These are phyloP conservation scores for Trichophyton simii DNA, from an alignment of 2,329 filamentous ascomycete species.

Conservation along the genomic window DNA sequence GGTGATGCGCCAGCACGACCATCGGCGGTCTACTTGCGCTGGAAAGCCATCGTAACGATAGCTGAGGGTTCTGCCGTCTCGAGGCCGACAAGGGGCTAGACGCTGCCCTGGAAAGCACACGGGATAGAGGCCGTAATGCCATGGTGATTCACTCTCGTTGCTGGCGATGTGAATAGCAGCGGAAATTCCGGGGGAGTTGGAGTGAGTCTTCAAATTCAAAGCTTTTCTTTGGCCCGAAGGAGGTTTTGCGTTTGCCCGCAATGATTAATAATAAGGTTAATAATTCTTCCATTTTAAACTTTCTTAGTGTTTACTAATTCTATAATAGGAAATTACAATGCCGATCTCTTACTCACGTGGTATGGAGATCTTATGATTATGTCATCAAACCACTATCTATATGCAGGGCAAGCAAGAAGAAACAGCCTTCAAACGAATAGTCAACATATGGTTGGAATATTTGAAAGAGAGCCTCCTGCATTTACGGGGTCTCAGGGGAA, in stretches of 20 bases:
- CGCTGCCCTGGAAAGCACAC: background rate
- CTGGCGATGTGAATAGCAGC: background rate
- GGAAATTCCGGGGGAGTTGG: no score
- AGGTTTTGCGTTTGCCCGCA: background rate
- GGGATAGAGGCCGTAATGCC: conserved; percentile 6
- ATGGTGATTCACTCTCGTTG: background rate
- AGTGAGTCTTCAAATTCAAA: background rate
- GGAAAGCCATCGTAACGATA: conserved; percentile 16
- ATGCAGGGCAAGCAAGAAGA: no score
- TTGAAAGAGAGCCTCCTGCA: no score
- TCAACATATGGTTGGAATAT: no score
- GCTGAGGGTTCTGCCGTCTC: background rate
- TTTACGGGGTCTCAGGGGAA: no score
- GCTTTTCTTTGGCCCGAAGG: background rate
- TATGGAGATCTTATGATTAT: no score
- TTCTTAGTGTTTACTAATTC: background rate
- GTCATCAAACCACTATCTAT: no score
- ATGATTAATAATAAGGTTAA: background rate
- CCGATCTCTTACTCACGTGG: no score
- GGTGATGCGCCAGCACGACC: conserved; percentile 36
- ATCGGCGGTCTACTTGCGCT: conserved; percentile 32
- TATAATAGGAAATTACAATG: background rate
- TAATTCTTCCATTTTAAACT: background rate
- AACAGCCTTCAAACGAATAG: no score
- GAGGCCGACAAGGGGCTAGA: conserved; percentile 1